Base-by-base conservation (phyloP, 306 rosid genomes). In the Cicer pinnatifidum region DNA sequence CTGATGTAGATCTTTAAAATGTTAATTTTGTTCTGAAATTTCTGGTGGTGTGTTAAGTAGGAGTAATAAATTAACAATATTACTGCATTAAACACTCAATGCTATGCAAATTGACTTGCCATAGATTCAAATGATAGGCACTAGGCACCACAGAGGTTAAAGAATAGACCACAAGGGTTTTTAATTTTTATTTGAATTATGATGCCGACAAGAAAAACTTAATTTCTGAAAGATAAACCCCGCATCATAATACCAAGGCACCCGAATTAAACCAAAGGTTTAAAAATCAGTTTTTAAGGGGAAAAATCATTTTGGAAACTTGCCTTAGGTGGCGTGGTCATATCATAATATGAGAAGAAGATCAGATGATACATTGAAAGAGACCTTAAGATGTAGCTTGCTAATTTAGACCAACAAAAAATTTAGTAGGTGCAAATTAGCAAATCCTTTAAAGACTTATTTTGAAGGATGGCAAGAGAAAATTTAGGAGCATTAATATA, bases 51-150 rank as follows among this genome's bases (percentile, higher is more conserved):
- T 47, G 23, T 66, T 67, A 11, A 58, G 16, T 66, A 69, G 67
- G 23, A 75, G 47, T 20, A 39, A 9, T 20, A 39, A 9, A 62
- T 53, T 57, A 39, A 39, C 60, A 59, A 9, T 50, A 6, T 69
- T 56, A 23, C 46, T 9, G 6, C 48, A 19, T 19, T 47, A 48
- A 51, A 57, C 8, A 28, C 73, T 72, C 56, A 41, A 37, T 56
- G 58, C 23, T 23, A 4, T 71, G 75, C 45, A 46, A 69, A 62
- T 38, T 76, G 70, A 63, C 65, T 64, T 76, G 48, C 47, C 8
- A 52, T 9, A 6, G 7, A 35, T 45, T 56, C 67, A 40, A 28
- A 48, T 50, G 56, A 44, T 23, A 23, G 33, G 33, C 33, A 23
- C 33, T 69, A 12, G 40, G 68, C 23, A 47, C 67, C 51, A 17